Evolutionary conservation across 1,284 basidiomycete genomes (phyloP), one percentile per base, ranked within the genome.

Genomic region (Moesziomyces sp.): DNA sequence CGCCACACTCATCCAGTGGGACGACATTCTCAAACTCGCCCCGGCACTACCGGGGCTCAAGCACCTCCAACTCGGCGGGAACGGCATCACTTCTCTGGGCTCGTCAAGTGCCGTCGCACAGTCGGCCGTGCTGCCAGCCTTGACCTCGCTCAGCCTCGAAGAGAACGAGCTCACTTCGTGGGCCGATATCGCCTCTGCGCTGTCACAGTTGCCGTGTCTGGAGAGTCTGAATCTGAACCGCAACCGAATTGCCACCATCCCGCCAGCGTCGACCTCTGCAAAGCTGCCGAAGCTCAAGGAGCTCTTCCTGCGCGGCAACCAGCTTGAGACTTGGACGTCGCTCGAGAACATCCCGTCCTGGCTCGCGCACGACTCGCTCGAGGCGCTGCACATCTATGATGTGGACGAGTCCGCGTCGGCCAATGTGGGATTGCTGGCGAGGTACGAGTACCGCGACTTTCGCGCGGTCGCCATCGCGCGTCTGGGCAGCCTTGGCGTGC

Each of bases 41-140:
- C 58, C 77, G 67, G 47, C 86, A 35, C 91, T 96, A 86, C 89
- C 90, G 0, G 83, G 83, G 23, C 85, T 98, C 24, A 85, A 86
- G 46, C 79, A 87, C 1, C 85, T 95, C 5, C 91, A 96, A 85
- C 83, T 94, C 56, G 93, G 93, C 8, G 89, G 90, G 84, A 97
- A 97, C 81, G 78, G 82, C 23, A 84, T 94, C 45, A 10, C n/a
- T 8, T 28, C 11, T 7, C 35, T 76, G 9, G 24, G 9, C 4
- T 24, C 23, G 5, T 14, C n/a, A 26, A 14, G 10, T 6, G 14
- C 16, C 3, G 21, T 43, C 24, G 26, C n/a, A 43, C 10, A n/a
- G 13, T 11, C 11, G 21, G 43, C 21, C 19, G 21, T 56, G 9
- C 55, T 79, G 45, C 52, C 58, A 5, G 40, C 86, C 19, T 82